Evolutionary conservation across 106 monocot genomes (phyloP).

Genomic region (Acorus gramineus): DNA sequence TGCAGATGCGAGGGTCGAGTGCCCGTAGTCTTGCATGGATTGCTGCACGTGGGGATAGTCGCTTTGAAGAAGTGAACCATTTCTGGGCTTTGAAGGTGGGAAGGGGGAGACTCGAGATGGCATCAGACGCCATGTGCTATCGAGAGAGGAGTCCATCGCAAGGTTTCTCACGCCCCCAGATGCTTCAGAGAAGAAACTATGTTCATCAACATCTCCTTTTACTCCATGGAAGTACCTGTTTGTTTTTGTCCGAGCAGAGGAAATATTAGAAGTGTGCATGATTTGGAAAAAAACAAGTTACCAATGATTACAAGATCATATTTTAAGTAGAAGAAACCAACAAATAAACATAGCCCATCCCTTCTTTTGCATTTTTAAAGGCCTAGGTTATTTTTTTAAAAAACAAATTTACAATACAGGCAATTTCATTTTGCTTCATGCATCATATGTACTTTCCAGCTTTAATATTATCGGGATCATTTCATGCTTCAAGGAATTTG

Average conservation of each 20-base stretch:
- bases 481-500: too few species aligned
- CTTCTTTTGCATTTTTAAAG: too few species aligned
- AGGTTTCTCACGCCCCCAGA: conserved; percentile 38
- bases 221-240: conserved; percentile 20
- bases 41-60: conserved; percentile 30
- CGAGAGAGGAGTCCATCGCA: conserved; percentile 38
- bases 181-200: conserved; percentile 40
- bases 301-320: too few species aligned
- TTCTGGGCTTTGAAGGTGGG: conserved; percentile 19
- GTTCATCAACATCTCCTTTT: conserved; percentile 14
- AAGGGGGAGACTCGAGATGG: conserved; percentile 23
- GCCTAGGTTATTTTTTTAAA: too few species aligned
- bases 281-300: too few species aligned
- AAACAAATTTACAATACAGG: too few species aligned
- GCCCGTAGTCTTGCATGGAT: conserved; percentile 17
- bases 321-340: too few species aligned
- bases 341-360: too few species aligned
- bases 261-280: neutral
- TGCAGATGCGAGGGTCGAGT: conserved; percentile 25
- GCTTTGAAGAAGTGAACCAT: conserved; percentile 16
- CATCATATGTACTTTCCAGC: too few species aligned
- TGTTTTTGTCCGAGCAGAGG: neutral
- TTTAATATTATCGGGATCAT: too few species aligned
- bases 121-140: conserved; percentile 46
- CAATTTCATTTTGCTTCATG: too few species aligned